These are phyloP conservation scores for Stylosanthes scabra DNA, from an alignment of 331 rosid genomes.

Conservation along the genomic window DNA sequence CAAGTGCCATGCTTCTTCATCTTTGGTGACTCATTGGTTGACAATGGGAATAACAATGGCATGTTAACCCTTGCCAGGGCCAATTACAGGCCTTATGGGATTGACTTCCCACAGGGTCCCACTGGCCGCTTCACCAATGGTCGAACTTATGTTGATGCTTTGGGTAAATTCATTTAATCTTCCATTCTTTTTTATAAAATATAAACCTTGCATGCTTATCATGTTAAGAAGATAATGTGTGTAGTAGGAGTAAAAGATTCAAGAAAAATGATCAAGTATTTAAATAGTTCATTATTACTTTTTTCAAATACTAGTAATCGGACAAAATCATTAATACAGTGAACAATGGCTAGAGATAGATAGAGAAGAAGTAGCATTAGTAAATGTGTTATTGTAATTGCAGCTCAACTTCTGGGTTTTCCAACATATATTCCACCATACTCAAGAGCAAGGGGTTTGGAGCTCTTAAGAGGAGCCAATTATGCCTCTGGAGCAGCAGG, in stretches of 20 bases:
- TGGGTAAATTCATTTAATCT: conserved; percentile 51
- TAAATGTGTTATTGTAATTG: conserved; percentile 22
- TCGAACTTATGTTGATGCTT: conserved; percentile 82
- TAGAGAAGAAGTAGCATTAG: background rate
- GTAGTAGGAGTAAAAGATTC: too few species aligned
- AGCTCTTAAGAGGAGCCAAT: conserved; percentile 78
- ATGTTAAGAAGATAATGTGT: background rate
- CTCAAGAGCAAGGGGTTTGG: conserved; percentile 71
- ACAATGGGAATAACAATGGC: conserved; percentile 86
- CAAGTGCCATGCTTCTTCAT: conserved; percentile 64
- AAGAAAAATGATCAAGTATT: too few species aligned
- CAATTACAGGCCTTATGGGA: conserved; percentile 86
- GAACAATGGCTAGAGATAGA: background rate
- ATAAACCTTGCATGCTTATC: background rate
- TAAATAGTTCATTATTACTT: too few species aligned
- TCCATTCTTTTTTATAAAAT: background rate
- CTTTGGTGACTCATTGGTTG: conserved; percentile 70
- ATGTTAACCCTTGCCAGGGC: conserved; percentile 81
- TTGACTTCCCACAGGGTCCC: conserved; percentile 81
- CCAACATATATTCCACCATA: conserved; percentile 63
- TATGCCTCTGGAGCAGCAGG: conserved; percentile 97
- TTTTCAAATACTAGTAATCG: too few species aligned
- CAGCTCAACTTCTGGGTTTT: conserved; percentile 91
- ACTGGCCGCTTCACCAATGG: conserved; percentile 98
- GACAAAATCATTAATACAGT: too few species aligned